Base-by-base conservation (phyloP, 2,329 filamentous ascomycete species). In the Monosporascus ibericus region DNA sequence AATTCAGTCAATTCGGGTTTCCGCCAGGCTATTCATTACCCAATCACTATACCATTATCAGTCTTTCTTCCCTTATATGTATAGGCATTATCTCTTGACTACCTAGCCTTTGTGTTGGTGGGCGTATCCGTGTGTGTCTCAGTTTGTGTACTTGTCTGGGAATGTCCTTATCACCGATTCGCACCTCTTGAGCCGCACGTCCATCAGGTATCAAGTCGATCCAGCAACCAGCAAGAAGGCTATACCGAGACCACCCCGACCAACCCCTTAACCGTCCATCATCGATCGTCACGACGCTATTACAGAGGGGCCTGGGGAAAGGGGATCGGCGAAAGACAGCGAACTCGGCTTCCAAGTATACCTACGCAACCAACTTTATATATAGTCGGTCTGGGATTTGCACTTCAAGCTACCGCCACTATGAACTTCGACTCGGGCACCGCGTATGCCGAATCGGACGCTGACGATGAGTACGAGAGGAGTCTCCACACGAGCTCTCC, bases 381-480 rank as follows among this genome's bases (percentile, higher is more conserved):
- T 40, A 11, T 40, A 40, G 18, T 5, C 38, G 17, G 9, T n/a
- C 18, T 14, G 17, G 5, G 5, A 40, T 40, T 8, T 40, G 3
- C 7, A 18, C 17, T 20, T 11, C 38, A 18, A 40, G 6, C 17
- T 20, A 40, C 17, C 38, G 17, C 55, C 59, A 66, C 63, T 52
- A 82, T 82, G 80, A 80, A 78, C 68, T 85, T 85, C 72, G 80
- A 82, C 63, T 77, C 78, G 58, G 82, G 82, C 65, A 85, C 83
- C 59, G 82, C 84, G 55, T 91, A 90, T 70, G 84, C 88, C 68
- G 88, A 90, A 72, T 90, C 84, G 60, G 88, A 90, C 67, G 87
- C 86, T 63, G 88, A 90, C 72, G 88, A 92, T 72, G 88, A 92
- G 75, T 90, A 90, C 69, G 87, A 92, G 77, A 79, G 86, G 66